Conservation (phyloP, 768 basidiomycete genomes). For the Serpula lacrymans region DNA sequence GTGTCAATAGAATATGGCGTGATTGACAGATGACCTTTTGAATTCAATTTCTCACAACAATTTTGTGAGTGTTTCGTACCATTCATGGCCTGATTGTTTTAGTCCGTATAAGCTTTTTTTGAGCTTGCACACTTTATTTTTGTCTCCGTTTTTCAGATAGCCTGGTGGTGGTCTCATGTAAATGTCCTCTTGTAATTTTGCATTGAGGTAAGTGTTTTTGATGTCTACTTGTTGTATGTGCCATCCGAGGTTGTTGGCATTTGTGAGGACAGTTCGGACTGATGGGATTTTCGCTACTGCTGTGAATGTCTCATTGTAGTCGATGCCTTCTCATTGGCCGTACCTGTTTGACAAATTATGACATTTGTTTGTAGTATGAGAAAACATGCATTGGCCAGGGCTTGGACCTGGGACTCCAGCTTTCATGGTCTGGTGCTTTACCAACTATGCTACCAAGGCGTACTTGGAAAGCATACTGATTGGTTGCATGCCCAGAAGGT, state of each 20-base stretch:
- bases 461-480: too few relatives aligned
- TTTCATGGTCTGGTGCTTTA: too few relatives aligned
- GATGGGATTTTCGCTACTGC: slow-evolving; percentile 5
- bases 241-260: slow-evolving; percentile 6
- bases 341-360: too few relatives aligned
- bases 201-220: slow-evolving; percentile 13
- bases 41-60: background rate
- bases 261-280: slow-evolving; percentile 3
- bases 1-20: background rate
- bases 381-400: too few relatives aligned
- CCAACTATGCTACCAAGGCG: too few relatives aligned
- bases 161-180: slow-evolving; percentile 35
- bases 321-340: background rate
- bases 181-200: slow-evolving; percentile 24
- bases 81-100: slow-evolving; percentile 29
- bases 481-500: too few relatives aligned
- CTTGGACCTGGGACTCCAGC: too few relatives aligned
- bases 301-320: slow-evolving; percentile 21
- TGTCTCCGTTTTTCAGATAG: slow-evolving; percentile 12
- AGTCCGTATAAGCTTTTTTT: slow-evolving; percentile 35
- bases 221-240: slow-evolving; percentile 12
- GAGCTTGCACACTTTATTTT: slow-evolving; percentile 23
- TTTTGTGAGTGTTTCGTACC: slow-evolving; percentile 20
- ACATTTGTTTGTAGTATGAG: too few relatives aligned
- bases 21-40: background rate